Evolutionary conservation across 2,329 filamentous ascomycete species (phyloP).

Genomic region (Talaromyces atroroseus): DNA sequence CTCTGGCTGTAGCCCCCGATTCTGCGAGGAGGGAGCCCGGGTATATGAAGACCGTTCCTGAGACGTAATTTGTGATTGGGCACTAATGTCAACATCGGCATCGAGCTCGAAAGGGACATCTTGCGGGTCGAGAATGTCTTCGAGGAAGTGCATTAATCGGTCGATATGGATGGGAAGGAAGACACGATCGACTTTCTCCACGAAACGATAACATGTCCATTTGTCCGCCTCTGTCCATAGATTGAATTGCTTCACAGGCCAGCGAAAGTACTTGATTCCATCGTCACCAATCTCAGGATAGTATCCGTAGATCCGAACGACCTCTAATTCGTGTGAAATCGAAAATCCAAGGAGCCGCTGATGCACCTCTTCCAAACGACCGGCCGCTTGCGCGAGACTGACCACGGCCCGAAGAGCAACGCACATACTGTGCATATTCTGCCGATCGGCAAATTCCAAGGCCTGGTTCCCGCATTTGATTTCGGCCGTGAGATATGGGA

Average conservation of each 20-base stretch:
- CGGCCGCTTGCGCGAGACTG: background rate
- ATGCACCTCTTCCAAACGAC: slow-evolving; percentile 14
- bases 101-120: background rate
- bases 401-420: background rate
- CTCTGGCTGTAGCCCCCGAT: background rate
- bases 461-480: background rate
- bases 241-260: background rate
- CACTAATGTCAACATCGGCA: background rate
- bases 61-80: background rate
- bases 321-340: slow-evolving; percentile 19
- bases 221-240: background rate
- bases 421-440: slow-evolving; percentile 6
- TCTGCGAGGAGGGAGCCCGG: background rate
- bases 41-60: background rate
- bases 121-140: background rate
- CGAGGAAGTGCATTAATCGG: background rate
- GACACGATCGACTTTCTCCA: background rate
- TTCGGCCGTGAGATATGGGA: background rate
- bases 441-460: background rate
- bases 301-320: slow-evolving; percentile 21
- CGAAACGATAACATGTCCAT: background rate
- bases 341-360: slow-evolving; percentile 19
- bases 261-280: slow-evolving; percentile 12
- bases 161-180: background rate
- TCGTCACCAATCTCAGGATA: slow-evolving; percentile 17